Conservation (phyloP, 2,329 filamentous ascomycete genomes). For the Aspergillus awamori region DNA sequence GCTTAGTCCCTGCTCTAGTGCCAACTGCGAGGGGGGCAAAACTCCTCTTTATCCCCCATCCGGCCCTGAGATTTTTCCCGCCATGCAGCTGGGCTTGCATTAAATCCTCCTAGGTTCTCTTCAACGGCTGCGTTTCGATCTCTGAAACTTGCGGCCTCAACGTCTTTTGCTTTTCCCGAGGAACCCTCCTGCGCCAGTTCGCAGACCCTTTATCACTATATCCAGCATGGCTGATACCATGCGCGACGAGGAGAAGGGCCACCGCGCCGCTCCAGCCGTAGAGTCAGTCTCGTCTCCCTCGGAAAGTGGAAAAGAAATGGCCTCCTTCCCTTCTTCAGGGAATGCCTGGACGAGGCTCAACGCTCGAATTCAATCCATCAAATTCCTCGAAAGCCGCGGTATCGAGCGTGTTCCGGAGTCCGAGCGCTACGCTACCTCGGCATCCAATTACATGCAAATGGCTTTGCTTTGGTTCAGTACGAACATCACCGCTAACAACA, state of each 20-base stretch:
- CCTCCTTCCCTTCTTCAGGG: not conserved
- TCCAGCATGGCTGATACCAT: conserved; percentile 3
- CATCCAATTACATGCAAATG: conserved; percentile 23
- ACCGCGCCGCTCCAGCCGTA: not conserved
- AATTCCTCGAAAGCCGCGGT: conserved; percentile 52
- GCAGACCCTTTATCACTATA: not conserved
- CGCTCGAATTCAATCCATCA: not conserved
- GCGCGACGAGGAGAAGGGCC: conserved; percentile 7
- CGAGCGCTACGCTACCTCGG: conserved; percentile 49
- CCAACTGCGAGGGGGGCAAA: not conserved
- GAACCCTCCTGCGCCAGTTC: not conserved
- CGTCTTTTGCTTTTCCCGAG: not conserved
- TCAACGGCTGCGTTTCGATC: not conserved
- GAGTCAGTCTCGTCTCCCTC: not conserved
- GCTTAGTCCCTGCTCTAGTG: conserved; percentile 1
- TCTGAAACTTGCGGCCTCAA: not conserved
- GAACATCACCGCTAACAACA: conserved; percentile 35
- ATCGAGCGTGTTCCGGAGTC: conserved; percentile 57
- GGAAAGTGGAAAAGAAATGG: not conserved
- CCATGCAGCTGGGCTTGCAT: not conserved
- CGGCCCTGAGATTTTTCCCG: not conserved
- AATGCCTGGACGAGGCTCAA: not conserved
- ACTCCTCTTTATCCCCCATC: not conserved
- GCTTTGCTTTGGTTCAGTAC: conserved; percentile 31
- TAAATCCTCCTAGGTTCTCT: not conserved